Percentiles rank a stretch among this genome's conserved stretches.
Conservation (phyloP, 2,329 filamentous ascomycete genomes). For the Alternaria solani region DNA sequence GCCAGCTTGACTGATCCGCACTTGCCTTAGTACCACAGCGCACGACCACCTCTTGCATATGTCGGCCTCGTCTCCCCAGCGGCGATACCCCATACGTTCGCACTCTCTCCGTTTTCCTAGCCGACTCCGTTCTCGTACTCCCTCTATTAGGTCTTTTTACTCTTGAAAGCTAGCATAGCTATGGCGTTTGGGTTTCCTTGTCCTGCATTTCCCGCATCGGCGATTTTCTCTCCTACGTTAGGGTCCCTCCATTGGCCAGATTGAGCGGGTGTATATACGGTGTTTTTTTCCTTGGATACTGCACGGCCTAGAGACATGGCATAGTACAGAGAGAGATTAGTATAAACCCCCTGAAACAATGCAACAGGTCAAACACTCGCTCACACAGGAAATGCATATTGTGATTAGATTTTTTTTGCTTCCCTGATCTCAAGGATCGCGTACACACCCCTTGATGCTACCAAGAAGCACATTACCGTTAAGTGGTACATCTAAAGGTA, state of each 20-base stretch:
- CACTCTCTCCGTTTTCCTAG: conserved; percentile 18
- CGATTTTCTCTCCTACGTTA: conserved; percentile 3
- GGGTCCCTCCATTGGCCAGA: background rate
- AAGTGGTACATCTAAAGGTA: background rate
- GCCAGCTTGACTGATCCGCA: conserved; percentile 8
- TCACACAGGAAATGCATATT: background rate
- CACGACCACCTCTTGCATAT: conserved; percentile 7
- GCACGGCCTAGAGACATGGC: conserved; percentile 1
- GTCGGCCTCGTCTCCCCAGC: conserved; percentile 13
- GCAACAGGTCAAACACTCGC: conserved; percentile 5
- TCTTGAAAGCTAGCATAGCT: conserved; percentile 17
- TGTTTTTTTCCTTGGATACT: background rate
- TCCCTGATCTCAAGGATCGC: background rate
- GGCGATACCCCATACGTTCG: conserved; percentile 6
- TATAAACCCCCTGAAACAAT: conserved; percentile 2
- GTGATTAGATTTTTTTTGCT: background rate
- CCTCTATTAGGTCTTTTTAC: conserved; percentile 13
- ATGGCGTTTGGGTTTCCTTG: conserved; percentile 10
- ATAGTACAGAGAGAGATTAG: conserved; percentile 5
- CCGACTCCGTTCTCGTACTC: conserved; percentile 13
- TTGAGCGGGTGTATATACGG: conserved; percentile 1
- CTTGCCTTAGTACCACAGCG: conserved; percentile 5
- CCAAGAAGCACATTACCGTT: background rate
- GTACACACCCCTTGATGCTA: background rate
- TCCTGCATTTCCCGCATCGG: conserved; percentile 2